Evolutionary conservation across 2,329 filamentous ascomycete species (phyloP).

Genomic region (Hypoxylon sp.): DNA sequence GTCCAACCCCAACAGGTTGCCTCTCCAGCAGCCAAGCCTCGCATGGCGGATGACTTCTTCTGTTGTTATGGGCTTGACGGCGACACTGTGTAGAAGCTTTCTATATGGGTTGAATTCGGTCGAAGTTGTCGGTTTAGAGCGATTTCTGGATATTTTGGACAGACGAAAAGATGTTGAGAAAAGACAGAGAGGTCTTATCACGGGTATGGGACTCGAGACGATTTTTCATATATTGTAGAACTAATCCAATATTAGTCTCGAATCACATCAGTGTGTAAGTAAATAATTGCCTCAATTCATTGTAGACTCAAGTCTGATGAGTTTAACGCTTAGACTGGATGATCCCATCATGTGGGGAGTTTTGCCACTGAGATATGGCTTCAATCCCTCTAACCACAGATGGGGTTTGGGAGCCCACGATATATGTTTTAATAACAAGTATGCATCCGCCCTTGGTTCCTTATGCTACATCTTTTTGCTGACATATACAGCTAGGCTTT

Average conservation of each 20-base stretch:
- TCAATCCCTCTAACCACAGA: conserved; percentile 81
- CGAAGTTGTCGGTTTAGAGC: conserved; percentile 81
- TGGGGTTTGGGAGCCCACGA: conserved; percentile 95
- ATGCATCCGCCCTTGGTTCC: conserved; percentile 33
- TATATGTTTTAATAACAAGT: conserved; percentile 93
- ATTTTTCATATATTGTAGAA: conserved; percentile 14
- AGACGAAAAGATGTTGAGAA: conserved; percentile 75
- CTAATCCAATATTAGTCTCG: conserved; percentile 71
- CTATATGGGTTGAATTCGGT: conserved; percentile 81
- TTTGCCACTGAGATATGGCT: conserved; percentile 80
- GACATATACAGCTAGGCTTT: conserved; percentile 64
- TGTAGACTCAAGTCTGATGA: conserved; percentile 47
- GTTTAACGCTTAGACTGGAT: conserved; percentile 76
- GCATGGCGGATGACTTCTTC: conserved; percentile 82
- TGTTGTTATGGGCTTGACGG: conserved; percentile 80
- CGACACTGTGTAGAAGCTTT: conserved; percentile 79
- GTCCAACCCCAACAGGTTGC: conserved; percentile 37
- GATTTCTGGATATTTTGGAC: conserved; percentile 83
- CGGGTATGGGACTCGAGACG: conserved; percentile 68
- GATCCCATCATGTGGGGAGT: conserved; percentile 96
- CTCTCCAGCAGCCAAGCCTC: conserved; percentile 67
- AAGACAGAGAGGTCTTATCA: conserved; percentile 84
- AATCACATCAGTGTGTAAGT: conserved; percentile 93
- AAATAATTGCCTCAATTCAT: conserved; percentile 47
- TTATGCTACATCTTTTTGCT: conserved; percentile 13